These are phyloP conservation scores for Cinnamomum chago DNA, from an alignment of 164 flowering plant genomes.

Conservation along the genomic window DNA sequence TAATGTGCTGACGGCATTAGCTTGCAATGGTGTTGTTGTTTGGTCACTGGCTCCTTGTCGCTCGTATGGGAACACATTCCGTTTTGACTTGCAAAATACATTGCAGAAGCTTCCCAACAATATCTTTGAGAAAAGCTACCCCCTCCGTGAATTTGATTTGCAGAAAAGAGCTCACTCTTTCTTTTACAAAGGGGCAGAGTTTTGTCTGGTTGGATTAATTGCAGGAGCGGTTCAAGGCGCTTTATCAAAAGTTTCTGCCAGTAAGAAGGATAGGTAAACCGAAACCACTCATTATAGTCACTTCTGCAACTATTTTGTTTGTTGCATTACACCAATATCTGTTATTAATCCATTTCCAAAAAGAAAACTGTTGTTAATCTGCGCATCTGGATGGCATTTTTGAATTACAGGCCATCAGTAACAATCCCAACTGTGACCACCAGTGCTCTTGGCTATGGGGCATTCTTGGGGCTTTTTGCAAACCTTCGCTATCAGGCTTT, in stretches of 20 bases:
- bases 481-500: slow-evolving; percentile 77
- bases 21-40: slow-evolving; percentile 86
- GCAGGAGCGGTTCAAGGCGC: slow-evolving; percentile 87
- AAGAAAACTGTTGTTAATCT: background rate
- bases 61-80: slow-evolving; percentile 91
- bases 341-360: no score
- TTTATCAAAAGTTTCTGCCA: slow-evolving; percentile 52
- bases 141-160: slow-evolving; percentile 76
- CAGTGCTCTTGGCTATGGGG: slow-evolving; percentile 86
- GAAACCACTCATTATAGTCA: slow-evolving; percentile 1
- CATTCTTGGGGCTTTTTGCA: slow-evolving; percentile 87
- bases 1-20: slow-evolving; percentile 77
- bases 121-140: slow-evolving; percentile 88
- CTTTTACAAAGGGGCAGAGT: slow-evolving; percentile 81
- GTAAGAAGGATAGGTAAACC: slow-evolving; percentile 66
- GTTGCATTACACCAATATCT: background rate
- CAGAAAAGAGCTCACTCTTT: slow-evolving; percentile 82
- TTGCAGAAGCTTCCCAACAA: slow-evolving; percentile 98
- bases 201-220: slow-evolving; percentile 72
- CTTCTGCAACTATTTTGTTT: background rate
- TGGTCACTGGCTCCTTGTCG: slow-evolving; percentile 99
- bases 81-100: slow-evolving; percentile 83
- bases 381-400: background rate
- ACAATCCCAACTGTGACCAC: slow-evolving; percentile 67
- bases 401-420: slow-evolving; percentile 63